Base-by-base conservation (phyloP, 2,329 filamentous ascomycete species). In the Cladorrhinum sp. region DNA sequence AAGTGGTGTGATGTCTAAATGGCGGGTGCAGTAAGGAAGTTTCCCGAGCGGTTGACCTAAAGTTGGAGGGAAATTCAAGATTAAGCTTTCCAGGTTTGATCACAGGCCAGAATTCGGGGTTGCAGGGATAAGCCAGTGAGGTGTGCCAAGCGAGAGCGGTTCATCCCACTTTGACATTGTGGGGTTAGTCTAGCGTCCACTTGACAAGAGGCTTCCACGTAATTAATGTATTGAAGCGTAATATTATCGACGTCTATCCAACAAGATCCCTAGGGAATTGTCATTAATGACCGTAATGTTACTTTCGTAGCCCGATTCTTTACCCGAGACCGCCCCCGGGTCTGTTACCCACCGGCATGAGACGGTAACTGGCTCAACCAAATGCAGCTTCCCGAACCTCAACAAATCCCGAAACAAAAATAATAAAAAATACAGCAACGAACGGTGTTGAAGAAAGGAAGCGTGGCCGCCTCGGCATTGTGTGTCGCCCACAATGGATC, bases 111-210 rank as follows among this genome's bases (percentile, higher is more conserved):
- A 45, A 45, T 45, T 45, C 41, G 41, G 3, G 3, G 41, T n/a
- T 52, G 83, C 83, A 73, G 84, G 80, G 83, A 85, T 85, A 77
- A 68, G 25, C 16, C 23, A 18, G 41, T 45, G 41, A 45, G 41
- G 41, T 45, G 41, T 22, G 41, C 41, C 41, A 45, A 45, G 41
- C 41, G n/a, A 2, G 8, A 20, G 18, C 18, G 41, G 41, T 45
- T 45, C 41, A 45, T 45, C 41, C 41, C 41, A 45, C 41, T 45
- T 32, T 45, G 41, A 45, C 16, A 45, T 3, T 22, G 41, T 45
- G 41, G 41, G 41, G 41, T 45, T 16, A 22, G n/a, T 18, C 2
- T 20, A n/a, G 41, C 16, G 3, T 2, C 8, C 41, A 32, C 7
- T 32, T 13, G 41, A 16, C 20, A 16, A 41, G 16, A 41, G 6